phyloP scores from a whole-genome alignment of 2,329 filamentous ascomycete species.

The Huntiella abstrusa region DNA sequence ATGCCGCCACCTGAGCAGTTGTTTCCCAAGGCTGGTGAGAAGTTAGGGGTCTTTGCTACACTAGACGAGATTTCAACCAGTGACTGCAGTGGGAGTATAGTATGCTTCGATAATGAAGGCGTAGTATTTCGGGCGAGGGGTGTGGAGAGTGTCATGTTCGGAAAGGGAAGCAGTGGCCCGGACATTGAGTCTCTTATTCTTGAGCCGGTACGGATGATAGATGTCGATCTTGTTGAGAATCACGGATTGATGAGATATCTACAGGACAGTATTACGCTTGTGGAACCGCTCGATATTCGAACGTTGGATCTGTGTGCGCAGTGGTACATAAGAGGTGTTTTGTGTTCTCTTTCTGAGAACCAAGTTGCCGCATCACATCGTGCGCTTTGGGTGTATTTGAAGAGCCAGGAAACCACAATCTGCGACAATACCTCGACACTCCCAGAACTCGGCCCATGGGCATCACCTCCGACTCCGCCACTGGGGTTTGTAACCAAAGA shows the following conservation, averaged over 20 bases:
- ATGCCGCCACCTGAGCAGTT: background rate
- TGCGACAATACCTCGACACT: too few relatives aligned
- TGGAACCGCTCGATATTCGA: too few relatives aligned
- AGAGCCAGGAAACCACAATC: too few relatives aligned
- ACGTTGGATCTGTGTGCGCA: too few relatives aligned
- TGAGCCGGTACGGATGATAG: constrained; percentile 5
- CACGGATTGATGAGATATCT: too few relatives aligned
- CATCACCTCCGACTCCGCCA: too few relatives aligned
- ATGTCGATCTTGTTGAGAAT: constrained; percentile 2
- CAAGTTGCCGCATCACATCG: background rate
- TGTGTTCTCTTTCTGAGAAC: background rate
- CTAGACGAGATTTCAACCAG: background rate
- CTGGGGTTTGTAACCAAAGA: too few relatives aligned
- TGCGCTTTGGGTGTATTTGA: background rate
- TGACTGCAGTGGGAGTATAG: background rate
- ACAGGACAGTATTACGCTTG: too few relatives aligned
- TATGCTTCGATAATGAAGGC: background rate
- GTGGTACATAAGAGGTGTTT: background rate
- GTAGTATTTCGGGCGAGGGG: background rate
- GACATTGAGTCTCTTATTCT: background rate
- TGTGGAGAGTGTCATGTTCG: background rate
- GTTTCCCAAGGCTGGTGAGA: background rate
- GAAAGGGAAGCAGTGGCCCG: background rate
- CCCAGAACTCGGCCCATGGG: too few relatives aligned
- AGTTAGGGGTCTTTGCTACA: background rate